Percentiles rank a stretch among this genome's conserved stretches.
Conservation (phyloP, 108 stramenopile species). For the Skeletonema potamos region DNA sequence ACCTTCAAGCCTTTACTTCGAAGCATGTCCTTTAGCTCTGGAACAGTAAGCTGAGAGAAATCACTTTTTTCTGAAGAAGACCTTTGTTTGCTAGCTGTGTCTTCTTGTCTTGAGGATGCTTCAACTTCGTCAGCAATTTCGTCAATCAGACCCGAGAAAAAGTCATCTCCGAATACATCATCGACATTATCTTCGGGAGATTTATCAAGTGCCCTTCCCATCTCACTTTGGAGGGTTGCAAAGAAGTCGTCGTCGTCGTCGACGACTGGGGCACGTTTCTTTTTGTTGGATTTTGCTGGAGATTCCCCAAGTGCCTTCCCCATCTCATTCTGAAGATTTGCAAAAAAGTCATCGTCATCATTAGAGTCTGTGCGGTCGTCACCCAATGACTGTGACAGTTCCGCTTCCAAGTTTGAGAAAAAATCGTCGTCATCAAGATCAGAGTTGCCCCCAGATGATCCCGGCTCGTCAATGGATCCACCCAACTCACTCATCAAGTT, state of each 20-base stretch:
- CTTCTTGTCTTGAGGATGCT: conserved; percentile 10
- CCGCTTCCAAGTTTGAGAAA: conserved; percentile 69
- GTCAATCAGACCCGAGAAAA: conserved; percentile 38
- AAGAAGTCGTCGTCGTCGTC: conserved; percentile 71
- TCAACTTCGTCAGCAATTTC: conserved; percentile 37
- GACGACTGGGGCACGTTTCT: background rate
- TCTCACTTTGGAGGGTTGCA: conserved; percentile 58
- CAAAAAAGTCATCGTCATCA: conserved; percentile 65
- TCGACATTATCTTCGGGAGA: background rate
- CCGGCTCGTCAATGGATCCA: conserved; percentile 18
- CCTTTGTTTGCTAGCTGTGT: background rate
- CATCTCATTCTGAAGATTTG: conserved; percentile 57
- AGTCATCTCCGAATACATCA: conserved; percentile 21
- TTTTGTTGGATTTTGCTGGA: too few relatives aligned
- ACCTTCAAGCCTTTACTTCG: conserved; percentile 72
- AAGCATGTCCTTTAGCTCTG: conserved; percentile 76
- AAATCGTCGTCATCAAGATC: conserved; percentile 71
- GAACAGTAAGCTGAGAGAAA: conserved; percentile 55
- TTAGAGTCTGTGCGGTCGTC: conserved; percentile 2
- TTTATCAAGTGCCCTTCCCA: conserved; percentile 29
- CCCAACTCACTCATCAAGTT: conserved; percentile 58
- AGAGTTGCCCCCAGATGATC: conserved; percentile 7
- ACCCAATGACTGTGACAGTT: conserved; percentile 60
- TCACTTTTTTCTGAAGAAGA: conserved; percentile 4
- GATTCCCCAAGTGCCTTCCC: conserved; percentile 16